Evolutionary conservation across 768 basidiomycete species (phyloP), one percentile per base, ranked within the genome.

Genomic region (Mycena leptocephala): DNA sequence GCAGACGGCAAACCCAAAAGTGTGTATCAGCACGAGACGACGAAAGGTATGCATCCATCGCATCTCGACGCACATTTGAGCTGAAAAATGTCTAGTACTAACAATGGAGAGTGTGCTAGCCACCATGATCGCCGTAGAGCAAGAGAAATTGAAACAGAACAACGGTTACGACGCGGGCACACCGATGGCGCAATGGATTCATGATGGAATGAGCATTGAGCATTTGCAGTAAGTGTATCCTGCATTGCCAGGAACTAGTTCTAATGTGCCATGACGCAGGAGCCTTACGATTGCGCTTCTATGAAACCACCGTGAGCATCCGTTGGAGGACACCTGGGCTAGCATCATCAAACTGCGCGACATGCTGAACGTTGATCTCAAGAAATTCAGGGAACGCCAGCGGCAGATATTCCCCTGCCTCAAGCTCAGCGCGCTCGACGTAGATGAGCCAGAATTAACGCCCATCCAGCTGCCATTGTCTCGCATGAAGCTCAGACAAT

Each of bases 301-400:
- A 16, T 10, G 32, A 22, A 72, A 39, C 35, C 62, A 72, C 28
- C 43, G 20, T 28, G 58, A 48, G 14, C 70, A 71, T 43, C 59
- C 70, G 1, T 26, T 62, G 24, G 2, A 71, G 32, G 59, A 72
- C 5, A 72, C 70, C 3, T 43, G 43, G 43, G 32, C 30, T 22
- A 65, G 51, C 10, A 63, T 72, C 5, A 41, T n/a, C 3, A 51
- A 43, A 55, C 48, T 64, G 2, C 71, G 71, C 5, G 63, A 65
- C 20, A 18, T 48, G 0, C 30, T 65, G 7, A 65, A 64, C 24
- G 20, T 46, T 24, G 35, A 35, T n/a, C 62, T 65, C 16, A 72
- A 72, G 53, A 53, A 32, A 55, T 72, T 72, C 53, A 46, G 71
- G 8, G 61, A 14, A 70, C 69, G 24, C 35, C 69, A n/a, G n/a